Evolutionary conservation across 257 asterid species (phyloP).

Genomic region (Solanum appendiculatum): DNA sequence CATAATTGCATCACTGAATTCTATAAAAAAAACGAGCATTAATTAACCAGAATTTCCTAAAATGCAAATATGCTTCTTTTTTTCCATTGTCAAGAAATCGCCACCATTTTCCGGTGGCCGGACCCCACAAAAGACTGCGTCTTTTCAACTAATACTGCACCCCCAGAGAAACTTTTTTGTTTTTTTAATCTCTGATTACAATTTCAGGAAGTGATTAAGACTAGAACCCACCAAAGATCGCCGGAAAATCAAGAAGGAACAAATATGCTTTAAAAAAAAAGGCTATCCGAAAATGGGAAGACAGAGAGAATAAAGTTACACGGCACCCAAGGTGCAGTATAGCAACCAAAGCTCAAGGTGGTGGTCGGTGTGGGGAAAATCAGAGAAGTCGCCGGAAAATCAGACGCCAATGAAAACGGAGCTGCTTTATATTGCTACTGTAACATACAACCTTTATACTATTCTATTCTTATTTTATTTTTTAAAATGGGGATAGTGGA

Average conservation of each 20-base stretch:
- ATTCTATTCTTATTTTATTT: not conserved
- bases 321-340: conserved; percentile 14
- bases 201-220: not conserved
- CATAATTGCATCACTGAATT: not conserved
- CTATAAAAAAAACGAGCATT: not conserved
- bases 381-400: conserved; percentile 58
- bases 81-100: not conserved
- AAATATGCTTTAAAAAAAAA: not conserved
- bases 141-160: not conserved
- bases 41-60: not conserved
- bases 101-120: not conserved
- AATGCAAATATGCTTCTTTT: not conserved
- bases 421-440: not conserved
- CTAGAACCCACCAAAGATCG: not conserved
- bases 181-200: not conserved
- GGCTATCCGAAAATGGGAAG: conserved; percentile 30
- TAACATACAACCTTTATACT: not conserved
- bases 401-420: conserved; percentile 30
- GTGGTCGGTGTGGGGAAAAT: conserved; percentile 24
- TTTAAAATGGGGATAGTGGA: not conserved
- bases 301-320: not conserved
- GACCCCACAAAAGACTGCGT: not conserved
- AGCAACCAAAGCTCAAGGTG: conserved; percentile 36
- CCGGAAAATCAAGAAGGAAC: conserved; percentile 5
- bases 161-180: not conserved